Conservation (phyloP, 345 rosid genomes). For the Clarkia xantiana region DNA sequence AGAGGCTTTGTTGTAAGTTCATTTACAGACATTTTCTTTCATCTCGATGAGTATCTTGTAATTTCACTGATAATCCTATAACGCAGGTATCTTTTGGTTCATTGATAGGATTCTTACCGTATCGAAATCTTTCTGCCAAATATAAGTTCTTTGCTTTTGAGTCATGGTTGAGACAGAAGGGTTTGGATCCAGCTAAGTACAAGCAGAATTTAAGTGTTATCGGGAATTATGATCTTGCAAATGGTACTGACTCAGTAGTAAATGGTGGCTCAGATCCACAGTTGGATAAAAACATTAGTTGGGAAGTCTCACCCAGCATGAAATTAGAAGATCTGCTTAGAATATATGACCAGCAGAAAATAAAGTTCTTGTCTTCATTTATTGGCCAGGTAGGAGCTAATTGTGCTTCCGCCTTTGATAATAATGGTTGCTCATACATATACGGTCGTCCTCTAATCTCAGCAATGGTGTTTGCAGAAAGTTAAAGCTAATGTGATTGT, state of each 20-base stretch:
- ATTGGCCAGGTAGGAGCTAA: slow-evolving; percentile 68
- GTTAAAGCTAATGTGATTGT: slow-evolving; percentile 40
- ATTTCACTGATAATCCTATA: slow-evolving; percentile 5
- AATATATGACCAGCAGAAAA: slow-evolving; percentile 72
- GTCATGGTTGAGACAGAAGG: slow-evolving; percentile 82
- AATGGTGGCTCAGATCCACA: slow-evolving; percentile 24
- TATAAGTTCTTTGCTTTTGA: slow-evolving; percentile 88
- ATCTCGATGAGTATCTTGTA: not conserved
- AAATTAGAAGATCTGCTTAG: slow-evolving; percentile 70
- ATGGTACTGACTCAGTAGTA: slow-evolving; percentile 17
- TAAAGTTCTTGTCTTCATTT: slow-evolving; percentile 66
- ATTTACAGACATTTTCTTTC: not conserved
- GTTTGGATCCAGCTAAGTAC: slow-evolving; percentile 66
- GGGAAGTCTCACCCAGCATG: slow-evolving; percentile 50
- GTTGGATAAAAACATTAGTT: slow-evolving; percentile 13
- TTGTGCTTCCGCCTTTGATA: not conserved
- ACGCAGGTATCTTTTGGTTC: slow-evolving; percentile 77
- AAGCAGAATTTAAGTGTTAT: slow-evolving; percentile 56
- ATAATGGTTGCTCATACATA: not conserved
- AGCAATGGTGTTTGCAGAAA: slow-evolving; percentile 36
- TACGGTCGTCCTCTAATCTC: not conserved
- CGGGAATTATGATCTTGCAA: slow-evolving; percentile 35
- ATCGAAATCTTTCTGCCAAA: slow-evolving; percentile 61
- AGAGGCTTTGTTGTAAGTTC: slow-evolving; percentile 78
- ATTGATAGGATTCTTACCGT: slow-evolving; percentile 75